Base-by-base conservation (phyloP, 345 rosid species). In the Brassica rapa region DNA sequence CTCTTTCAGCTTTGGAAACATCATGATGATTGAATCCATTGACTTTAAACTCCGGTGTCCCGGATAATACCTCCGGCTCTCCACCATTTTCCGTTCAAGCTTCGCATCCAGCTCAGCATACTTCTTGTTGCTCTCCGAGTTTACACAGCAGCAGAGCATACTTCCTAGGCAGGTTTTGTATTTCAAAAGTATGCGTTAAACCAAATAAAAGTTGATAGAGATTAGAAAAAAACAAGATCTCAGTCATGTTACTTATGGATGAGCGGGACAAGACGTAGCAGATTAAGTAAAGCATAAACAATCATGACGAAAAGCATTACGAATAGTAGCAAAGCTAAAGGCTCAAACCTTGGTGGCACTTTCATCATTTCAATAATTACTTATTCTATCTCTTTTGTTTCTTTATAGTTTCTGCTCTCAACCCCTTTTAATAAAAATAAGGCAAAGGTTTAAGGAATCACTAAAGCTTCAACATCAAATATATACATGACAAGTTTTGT, bases 31-130 rank as follows among this genome's bases (percentile, higher is more conserved):
- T 57, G 90, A 88, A 80, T 94, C 84, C 41, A 94, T 84, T 16
- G 88, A 85, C 81, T 86, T 90, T 66, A 93, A 85, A 59, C 73
- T 84, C 62, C 74, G 62, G 49, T 64, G 83, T 60, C 88, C 86
- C 0, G 80, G 66, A 63, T 82, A 78, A 70, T 57, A 86, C 71
- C 80, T 88, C 84, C 86, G 86, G 68, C 88, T 69, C 73, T 90
- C 94, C 21, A 86, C 83, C 86, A 93, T 85, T 84, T 88, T 91
- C 84, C 73, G 86, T 72, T 86, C 87, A 37, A 93, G 93, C 80
- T 86, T 89, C 21, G 86, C 74, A 55, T 91, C 98, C 83, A 91
- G 74, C 79, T 85, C 87, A 73, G 78, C 84, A 65, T 86, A 86
- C 75, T 84, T 93, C 84, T 80, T 80, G 16, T 29, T 70, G 82